Percentiles rank a stretch among this genome's conserved stretches.
Conservation (phyloP, 1,284 basidiomycete species). For the Apiotrichum sp. region DNA sequence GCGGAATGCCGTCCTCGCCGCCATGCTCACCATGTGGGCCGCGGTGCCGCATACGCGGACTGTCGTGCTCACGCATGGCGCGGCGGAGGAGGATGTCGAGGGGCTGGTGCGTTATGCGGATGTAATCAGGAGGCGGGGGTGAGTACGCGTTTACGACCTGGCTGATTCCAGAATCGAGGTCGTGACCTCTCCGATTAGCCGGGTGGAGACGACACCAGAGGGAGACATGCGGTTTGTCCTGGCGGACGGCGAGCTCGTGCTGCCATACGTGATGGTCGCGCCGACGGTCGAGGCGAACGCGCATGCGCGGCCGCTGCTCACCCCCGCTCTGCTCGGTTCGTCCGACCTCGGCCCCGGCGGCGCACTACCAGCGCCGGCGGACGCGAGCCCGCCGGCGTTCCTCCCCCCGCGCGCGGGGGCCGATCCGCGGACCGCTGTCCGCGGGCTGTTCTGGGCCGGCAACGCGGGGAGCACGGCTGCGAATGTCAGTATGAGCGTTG, state of each 20-base stretch:
- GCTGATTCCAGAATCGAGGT: constrained; percentile 13
- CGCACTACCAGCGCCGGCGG: constrained; percentile 6
- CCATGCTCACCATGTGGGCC: constrained; percentile 24
- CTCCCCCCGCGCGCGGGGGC: constrained; percentile 26
- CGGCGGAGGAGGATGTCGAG: constrained; percentile 15
- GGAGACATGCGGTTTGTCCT: constrained; percentile 12
- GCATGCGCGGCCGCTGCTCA: constrained; percentile 10
- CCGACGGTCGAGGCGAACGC: constrained; percentile 14
- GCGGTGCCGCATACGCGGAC: constrained; percentile 13
- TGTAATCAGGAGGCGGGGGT: constrained; percentile 19
- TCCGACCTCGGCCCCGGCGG: constrained; percentile 10
- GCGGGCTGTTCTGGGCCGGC: constrained; percentile 32
- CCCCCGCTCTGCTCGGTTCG: background rate
- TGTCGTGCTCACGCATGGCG: constrained; percentile 26
- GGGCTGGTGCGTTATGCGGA: constrained; percentile 13
- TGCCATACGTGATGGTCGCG: constrained; percentile 21
- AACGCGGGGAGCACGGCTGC: constrained; percentile 22
- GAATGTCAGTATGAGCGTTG: constrained; percentile 21
- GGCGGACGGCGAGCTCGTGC: constrained; percentile 1
- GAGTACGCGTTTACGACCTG: constrained; percentile 2
- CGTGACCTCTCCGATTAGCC: constrained; percentile 14
- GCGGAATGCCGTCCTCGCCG: constrained; percentile 15
- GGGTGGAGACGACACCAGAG: constrained; percentile 1
- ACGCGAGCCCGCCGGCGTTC: background rate
- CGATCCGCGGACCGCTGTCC: constrained; percentile 22